Base-by-base conservation (phyloP, 345 rosid genomes). In the Triadica sebifera region DNA sequence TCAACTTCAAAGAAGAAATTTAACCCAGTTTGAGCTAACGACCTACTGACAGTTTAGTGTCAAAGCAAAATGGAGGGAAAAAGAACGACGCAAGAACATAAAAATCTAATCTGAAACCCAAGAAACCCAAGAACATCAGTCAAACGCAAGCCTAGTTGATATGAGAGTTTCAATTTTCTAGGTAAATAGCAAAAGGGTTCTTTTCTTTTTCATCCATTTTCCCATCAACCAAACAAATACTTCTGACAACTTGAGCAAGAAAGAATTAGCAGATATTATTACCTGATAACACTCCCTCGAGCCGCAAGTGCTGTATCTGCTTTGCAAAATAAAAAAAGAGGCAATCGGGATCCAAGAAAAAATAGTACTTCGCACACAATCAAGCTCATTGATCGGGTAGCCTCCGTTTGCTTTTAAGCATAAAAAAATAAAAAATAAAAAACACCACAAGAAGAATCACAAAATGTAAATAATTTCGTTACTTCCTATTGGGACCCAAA, bases 291-390 rank as follows among this genome's bases (percentile, higher is more conserved):
- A 12, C 53, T 65, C 11, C 15, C 52, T n/a, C 24, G 53, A 65
- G 20, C 70, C 15, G 17, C 51, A 65, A 74, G n/a, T 20, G 11
- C 12, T 11, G 17, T 22, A 41, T 37, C 66, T 60, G 39, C 19
- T 19, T 13, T 24, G 19, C 17, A 59, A 22, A n/a, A n/a, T n/a
- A 75, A n/a, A 58, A 67, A 49, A 67, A 68, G 22, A 34, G 60
- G 0, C 3, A 9, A 60, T 68, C 41, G 50, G 24, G 67, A 46
- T 67, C 65, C 67, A 58, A 13, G 22, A 55, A 37, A 67, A 66
- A 41, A 17, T 5, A 47, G 53, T 43, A 5, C 29, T 20, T 11
- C 5, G 12, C 19, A 29, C 49, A 19, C 10, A 72, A 49, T 17
- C 60, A 72, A 50, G 19, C 45, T 34, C 63, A 37, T n/a, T 70